A percentile compares a stretch with the other conserved stretches of the same genome.
These are phyloP conservation scores for Nothomitra cinnamomea DNA, from an alignment of 2,329 filamentous ascomycete genomes.

Conservation along the genomic window DNA sequence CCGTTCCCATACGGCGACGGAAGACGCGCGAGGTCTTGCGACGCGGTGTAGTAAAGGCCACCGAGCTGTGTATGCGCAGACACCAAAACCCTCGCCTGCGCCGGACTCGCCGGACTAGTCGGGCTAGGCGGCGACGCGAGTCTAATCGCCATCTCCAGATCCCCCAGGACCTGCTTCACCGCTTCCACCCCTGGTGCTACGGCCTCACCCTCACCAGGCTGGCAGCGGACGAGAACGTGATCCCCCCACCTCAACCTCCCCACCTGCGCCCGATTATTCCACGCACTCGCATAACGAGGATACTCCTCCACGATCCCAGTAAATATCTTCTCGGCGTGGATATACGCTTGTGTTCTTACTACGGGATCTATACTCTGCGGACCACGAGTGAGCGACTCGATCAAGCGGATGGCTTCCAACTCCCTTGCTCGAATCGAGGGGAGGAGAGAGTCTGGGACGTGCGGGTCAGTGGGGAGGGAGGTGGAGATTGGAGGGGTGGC, in stretches of 20 bases:
- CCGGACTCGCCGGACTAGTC: slow-evolving; percentile 39
- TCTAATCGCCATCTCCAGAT: slow-evolving; percentile 40
- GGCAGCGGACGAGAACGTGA: slow-evolving; percentile 28
- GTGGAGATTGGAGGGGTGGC: slow-evolving; percentile 35
- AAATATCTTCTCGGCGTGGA: no score
- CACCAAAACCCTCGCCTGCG: slow-evolving; percentile 47
- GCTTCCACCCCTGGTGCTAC: slow-evolving; percentile 19
- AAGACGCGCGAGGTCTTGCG: slow-evolving; percentile 25
- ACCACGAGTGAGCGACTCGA: slow-evolving; percentile 30
- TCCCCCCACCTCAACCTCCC: slow-evolving; percentile 45
- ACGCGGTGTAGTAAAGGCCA: slow-evolving; percentile 42
- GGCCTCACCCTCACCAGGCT: neutral
- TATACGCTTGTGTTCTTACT: no score
- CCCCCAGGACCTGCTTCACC: slow-evolving; percentile 21
- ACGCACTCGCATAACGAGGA: slow-evolving; percentile 53
- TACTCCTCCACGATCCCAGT: slow-evolving; percentile 37
- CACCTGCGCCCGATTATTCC: slow-evolving; percentile 60
- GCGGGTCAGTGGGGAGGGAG: slow-evolving; percentile 33
- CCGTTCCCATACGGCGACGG: slow-evolving; percentile 15
- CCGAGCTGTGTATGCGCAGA: slow-evolving; percentile 57
- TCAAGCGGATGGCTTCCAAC: slow-evolving; percentile 33
- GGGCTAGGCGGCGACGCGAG: slow-evolving; percentile 38
- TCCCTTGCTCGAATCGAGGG: slow-evolving; percentile 33
- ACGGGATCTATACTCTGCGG: slow-evolving; percentile 11
- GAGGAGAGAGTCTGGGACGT: slow-evolving; percentile 37